Evolutionary conservation across 148 eudicot genomes (phyloP).

Genomic region (Spergularia bocconei): DNA sequence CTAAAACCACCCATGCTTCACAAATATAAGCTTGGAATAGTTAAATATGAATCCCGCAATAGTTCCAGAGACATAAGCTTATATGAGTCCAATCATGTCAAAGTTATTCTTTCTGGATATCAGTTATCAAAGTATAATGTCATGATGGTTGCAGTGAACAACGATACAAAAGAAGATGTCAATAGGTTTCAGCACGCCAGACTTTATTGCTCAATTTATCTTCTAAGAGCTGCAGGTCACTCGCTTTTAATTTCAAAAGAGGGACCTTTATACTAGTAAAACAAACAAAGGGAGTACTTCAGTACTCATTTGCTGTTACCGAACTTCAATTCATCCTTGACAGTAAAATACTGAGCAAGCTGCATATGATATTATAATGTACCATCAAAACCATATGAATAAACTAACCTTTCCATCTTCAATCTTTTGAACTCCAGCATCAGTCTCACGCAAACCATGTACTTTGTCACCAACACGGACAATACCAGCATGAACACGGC

Average conservation of each 20-base stretch:
- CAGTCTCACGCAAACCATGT: constrained; percentile 72
- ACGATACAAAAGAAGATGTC: neutral
- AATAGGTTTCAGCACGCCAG: neutral
- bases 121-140: neutral
- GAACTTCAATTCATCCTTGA: neutral
- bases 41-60: too few relatives aligned
- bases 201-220: neutral
- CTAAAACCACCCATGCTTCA: neutral
- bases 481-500: constrained; percentile 74
- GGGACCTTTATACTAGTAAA: too few relatives aligned
- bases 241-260: too few relatives aligned
- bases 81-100: neutral
- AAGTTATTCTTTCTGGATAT: neutral
- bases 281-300: neutral
- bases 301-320: neutral
- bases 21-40: neutral
- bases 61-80: too few relatives aligned
- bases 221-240: too few relatives aligned
- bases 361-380: neutral
- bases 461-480: constrained; percentile 85
- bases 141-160: neutral
- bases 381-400: constrained; percentile 3
- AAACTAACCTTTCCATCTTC: constrained; percentile 91
- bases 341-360: neutral
- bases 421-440: constrained; percentile 65